Conservation (phyloP, 192 early-diverging fungal genomes). For the Allomyces javanicus region DNA sequence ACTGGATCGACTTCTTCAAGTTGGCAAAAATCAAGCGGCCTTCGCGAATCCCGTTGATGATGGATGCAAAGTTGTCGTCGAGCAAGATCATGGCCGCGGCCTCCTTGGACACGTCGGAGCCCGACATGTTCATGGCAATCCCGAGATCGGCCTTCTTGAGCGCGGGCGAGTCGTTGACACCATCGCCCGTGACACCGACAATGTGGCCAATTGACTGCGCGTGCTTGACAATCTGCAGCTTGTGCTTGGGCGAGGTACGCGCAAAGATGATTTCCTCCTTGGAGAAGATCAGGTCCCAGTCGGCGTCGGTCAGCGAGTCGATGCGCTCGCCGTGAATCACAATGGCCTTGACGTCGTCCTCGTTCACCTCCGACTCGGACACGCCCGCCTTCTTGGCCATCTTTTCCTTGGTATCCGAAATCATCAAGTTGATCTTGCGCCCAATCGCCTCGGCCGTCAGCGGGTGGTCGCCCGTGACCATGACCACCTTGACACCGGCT, state of each 20-base stretch:
- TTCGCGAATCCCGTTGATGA: slow-evolving; percentile 79
- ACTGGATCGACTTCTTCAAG: slow-evolving; percentile 85
- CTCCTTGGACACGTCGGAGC: slow-evolving; percentile 90
- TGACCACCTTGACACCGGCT: slow-evolving; percentile 92
- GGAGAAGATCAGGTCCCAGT: slow-evolving; percentile 85
- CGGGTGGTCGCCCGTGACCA: slow-evolving; percentile 97
- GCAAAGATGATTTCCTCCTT: slow-evolving; percentile 95
- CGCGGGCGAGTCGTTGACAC: slow-evolving; percentile 91
- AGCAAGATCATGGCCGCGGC: slow-evolving; percentile 92
- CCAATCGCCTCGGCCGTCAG: slow-evolving; percentile 92
- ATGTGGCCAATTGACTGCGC: slow-evolving; percentile 86
- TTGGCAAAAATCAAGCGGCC: slow-evolving; percentile 90
- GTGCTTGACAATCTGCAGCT: slow-evolving; percentile 85
- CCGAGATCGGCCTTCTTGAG: slow-evolving; percentile 93
- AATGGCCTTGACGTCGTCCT: slow-evolving; percentile 71
- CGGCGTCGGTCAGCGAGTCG: slow-evolving; percentile 51
- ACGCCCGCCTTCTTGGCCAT: slow-evolving; percentile 49
- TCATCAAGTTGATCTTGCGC: slow-evolving; percentile 84
- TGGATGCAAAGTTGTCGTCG: slow-evolving; percentile 96
- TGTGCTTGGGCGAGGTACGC: slow-evolving; percentile 87
- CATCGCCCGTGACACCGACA: slow-evolving; percentile 93
- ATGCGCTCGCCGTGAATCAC: slow-evolving; percentile 85
- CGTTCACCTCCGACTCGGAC: slow-evolving; percentile 35
- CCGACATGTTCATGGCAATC: slow-evolving; percentile 90
- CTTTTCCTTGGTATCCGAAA: slow-evolving; percentile 65